phyloP scores from a whole-genome alignment of 2,329 filamentous ascomycete species.

The Hymenoscyphus infarciens region DNA sequence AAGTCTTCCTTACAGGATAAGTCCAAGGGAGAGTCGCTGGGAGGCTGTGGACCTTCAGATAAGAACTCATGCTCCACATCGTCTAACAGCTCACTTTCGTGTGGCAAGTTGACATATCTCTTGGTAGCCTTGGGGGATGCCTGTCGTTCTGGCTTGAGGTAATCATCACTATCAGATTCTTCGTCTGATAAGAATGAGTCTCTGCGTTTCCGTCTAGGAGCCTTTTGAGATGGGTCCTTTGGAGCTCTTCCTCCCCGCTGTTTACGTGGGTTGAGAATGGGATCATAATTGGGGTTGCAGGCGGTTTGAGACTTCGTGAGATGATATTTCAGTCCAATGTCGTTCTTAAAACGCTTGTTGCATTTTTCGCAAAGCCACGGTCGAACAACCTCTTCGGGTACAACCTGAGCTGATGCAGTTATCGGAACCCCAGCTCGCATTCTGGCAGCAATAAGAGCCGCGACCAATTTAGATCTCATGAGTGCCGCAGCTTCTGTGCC shows the following conservation, averaged over 20 bases:
- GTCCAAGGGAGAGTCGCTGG: neutral
- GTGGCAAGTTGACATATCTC: conserved; percentile 4
- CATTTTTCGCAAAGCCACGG: conserved; percentile 34
- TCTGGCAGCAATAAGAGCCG: conserved; percentile 20
- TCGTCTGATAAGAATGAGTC: conserved; percentile 1
- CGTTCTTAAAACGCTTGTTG: conserved; percentile 32
- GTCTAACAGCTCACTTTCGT: conserved; percentile 4
- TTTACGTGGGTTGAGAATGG: conserved; percentile 2
- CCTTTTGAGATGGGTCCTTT: neutral
- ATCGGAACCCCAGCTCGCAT: conserved; percentile 13
- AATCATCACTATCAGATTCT: conserved; percentile 3
- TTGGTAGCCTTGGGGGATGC: neutral
- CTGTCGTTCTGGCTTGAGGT: neutral
- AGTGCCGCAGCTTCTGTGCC: conserved; percentile 23
- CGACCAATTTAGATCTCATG: conserved; percentile 31
- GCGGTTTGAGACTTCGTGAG: conserved; percentile 29
- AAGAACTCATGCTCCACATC: neutral
- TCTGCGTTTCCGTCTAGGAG: neutral
- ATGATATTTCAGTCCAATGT: conserved; percentile 36
- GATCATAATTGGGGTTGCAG: conserved; percentile 34
- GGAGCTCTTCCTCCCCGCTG: conserved; percentile 1
- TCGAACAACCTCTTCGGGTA: conserved; percentile 22
- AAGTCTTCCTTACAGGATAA: conserved; percentile 12
- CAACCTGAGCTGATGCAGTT: conserved; percentile 12
- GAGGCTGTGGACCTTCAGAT: neutral